Evolutionary conservation across 768 basidiomycete genomes (phyloP), one percentile per base, ranked within the genome.

Genomic region (Boletus sp.): DNA sequence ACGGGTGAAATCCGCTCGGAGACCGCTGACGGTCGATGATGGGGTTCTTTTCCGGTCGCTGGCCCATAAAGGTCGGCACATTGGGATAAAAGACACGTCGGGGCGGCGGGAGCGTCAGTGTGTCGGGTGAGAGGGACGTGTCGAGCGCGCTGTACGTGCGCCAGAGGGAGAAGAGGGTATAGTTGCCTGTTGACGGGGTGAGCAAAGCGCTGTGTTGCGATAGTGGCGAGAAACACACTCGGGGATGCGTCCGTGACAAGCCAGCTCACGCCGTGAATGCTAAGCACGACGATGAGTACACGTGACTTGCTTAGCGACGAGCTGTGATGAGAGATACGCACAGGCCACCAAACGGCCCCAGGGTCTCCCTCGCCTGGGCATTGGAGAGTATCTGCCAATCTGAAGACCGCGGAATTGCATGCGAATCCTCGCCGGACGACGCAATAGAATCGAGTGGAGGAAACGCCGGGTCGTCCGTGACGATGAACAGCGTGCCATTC

Each of bases 161-260:
- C 85, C 87, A 89, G 33, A 96, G 75, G 7, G 90, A 81, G 32
- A 92, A 79, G 51, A 93, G 72, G 4, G 90, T 85, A 55, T 85
- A 81, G 56, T 87, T 84, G 66, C 86, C 86, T 66, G 58, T 19
- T 35, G 39, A 21, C 45, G 39, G 32, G 40, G 38, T 56, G 33
- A 51, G 52, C 53, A 50, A 17, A 19, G 51, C 2, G 54, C 32
- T 29, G 39, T 32, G 27, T 11, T 37, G 21, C 1, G 30, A 40
- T 15, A 30, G n/a, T 8, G 33, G 23, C 21, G 35, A 32, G 43
- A 45, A n/a, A 76, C 81, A 47, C 55, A 84, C 83, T 77, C 19
- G 83, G 79, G 15, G 64, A 65, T 7, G 68, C 55, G 54, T 86
- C 84, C 5, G 77, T 77, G 45, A 82, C 77, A 64, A 89, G 77